phyloP scores from a whole-genome alignment of 495 filamentous ascomycete species.

The Daldinia vernicosa region DNA sequence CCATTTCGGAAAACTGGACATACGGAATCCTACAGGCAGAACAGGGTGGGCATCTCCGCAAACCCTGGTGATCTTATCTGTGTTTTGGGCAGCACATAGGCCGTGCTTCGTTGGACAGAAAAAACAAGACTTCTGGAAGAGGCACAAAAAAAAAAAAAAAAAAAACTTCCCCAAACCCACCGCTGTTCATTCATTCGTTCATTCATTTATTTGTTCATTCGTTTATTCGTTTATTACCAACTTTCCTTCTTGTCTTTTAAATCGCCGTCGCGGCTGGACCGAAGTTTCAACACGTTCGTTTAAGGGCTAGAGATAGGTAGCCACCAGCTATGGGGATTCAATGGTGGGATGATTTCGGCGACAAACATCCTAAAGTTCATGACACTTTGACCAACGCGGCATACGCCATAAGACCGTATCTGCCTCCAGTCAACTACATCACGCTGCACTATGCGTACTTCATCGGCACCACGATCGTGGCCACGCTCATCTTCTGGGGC shows the following conservation, averaged over 20 bases:
- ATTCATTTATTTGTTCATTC: neutral
- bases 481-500: slow-evolving; percentile 72
- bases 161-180: neutral
- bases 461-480: slow-evolving; percentile 64
- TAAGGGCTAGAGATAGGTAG: neutral
- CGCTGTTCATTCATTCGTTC: neutral
- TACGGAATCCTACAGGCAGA: neutral
- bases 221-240: neutral
- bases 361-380: slow-evolving; percentile 20
- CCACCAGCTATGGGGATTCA: slow-evolving; percentile 29
- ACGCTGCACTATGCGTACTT: slow-evolving; percentile 74
- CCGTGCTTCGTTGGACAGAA: neutral
- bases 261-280: slow-evolving; percentile 1
- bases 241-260: neutral
- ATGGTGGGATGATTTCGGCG: slow-evolving; percentile 36
- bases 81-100: neutral
- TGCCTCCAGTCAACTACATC: slow-evolving; percentile 71
- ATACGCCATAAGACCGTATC: slow-evolving; percentile 33
- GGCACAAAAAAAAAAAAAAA: neutral
- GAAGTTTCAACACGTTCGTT: neutral
- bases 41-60: neutral
- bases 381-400: slow-evolving; percentile 15
- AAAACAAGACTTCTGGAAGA: neutral
- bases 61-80: slow-evolving; percentile 2
- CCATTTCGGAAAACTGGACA: neutral